Evolutionary conservation across 23 red algal genomes (phyloP).

Genomic region (Pyropia haitanensis): DNA sequence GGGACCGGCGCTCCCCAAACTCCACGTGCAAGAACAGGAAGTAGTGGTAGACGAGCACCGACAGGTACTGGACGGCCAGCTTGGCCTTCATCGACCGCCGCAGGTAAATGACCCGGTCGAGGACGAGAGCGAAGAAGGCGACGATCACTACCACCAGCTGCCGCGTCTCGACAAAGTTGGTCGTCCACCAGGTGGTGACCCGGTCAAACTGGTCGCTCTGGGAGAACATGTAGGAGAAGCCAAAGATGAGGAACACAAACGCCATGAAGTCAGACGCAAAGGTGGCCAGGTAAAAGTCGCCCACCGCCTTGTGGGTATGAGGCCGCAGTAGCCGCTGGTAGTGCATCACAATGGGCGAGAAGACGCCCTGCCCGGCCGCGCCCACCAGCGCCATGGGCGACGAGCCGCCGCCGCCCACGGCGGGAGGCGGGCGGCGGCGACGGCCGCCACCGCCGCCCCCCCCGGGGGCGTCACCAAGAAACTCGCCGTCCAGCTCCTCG

Average conservation of each 20-base stretch:
- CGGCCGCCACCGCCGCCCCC: no score
- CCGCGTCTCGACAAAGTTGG: conserved; percentile 21
- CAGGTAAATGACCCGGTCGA: conserved; percentile 37
- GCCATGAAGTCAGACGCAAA: conserved; percentile 36
- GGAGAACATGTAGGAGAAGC: conserved; percentile 28
- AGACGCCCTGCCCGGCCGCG: neutral
- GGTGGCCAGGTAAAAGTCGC: conserved; percentile 33
- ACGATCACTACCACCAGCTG: conserved; percentile 32
- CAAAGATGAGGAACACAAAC: conserved; percentile 46
- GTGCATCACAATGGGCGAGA: conserved; percentile 7
- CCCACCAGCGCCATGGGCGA: neutral
- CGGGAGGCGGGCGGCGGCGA: neutral
- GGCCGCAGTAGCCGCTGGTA: conserved; percentile 15
- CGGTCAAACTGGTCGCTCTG: neutral
- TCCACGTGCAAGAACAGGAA: conserved; percentile 34
- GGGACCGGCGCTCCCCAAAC: conserved; percentile 4
- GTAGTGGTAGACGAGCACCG: conserved; percentile 26
- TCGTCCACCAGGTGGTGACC: conserved; percentile 28
- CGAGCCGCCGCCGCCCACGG: neutral
- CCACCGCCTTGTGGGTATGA: conserved; percentile 29
- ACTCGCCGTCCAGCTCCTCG: no score
- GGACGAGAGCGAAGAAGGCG: conserved; percentile 14
- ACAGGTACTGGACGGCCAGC: conserved; percentile 24
- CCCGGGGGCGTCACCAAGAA: no score
- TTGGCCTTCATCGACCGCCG: conserved; percentile 30